A percentile compares a stretch with the other conserved stretches of the same genome.
Evolutionary conservation across 768 basidiomycete genomes (phyloP).

Genomic region (Kwoniella heveanensis): DNA sequence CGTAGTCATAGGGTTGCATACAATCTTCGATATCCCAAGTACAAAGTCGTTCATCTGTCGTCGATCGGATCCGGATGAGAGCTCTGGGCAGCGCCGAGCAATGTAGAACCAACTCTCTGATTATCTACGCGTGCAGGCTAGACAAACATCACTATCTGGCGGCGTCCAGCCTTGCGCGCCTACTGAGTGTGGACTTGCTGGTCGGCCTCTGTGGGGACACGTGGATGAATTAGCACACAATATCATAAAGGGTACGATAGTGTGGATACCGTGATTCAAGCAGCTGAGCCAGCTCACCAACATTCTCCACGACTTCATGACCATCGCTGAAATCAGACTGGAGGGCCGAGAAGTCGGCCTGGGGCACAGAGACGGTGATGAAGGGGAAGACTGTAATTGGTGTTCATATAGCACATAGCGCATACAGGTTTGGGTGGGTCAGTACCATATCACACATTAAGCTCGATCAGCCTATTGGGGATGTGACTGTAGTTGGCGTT

Average conservation of each 20-base stretch:
- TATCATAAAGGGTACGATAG: neutral
- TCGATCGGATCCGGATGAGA: too few relatives aligned
- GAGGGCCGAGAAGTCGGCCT: constrained; percentile 34
- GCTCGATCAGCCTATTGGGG: too few relatives aligned
- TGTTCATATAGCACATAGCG: constrained; percentile 5
- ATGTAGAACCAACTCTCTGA: too few relatives aligned
- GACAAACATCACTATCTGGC: neutral
- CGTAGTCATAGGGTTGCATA: neutral
- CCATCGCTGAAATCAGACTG: constrained; percentile 60
- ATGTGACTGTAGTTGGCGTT: too few relatives aligned
- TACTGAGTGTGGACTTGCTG: constrained; percentile 35
- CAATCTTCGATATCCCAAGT: neutral
- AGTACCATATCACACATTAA: too few relatives aligned
- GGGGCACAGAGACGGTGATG: constrained; percentile 33
- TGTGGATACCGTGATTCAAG: neutral
- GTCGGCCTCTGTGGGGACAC: constrained; percentile 35
- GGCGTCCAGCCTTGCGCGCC: too few relatives aligned
- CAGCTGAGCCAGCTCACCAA: constrained; percentile 61
- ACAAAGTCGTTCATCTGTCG: neutral
- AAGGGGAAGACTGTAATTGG: constrained; percentile 42
- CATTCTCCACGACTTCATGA: constrained; percentile 72
- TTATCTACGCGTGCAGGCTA: too few relatives aligned
- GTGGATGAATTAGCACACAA: neutral
- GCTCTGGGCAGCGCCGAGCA: too few relatives aligned
- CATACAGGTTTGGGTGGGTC: too few relatives aligned